phyloP scores from a whole-genome alignment of 805 yeast species.

The Lachancea nothofagi region DNA sequence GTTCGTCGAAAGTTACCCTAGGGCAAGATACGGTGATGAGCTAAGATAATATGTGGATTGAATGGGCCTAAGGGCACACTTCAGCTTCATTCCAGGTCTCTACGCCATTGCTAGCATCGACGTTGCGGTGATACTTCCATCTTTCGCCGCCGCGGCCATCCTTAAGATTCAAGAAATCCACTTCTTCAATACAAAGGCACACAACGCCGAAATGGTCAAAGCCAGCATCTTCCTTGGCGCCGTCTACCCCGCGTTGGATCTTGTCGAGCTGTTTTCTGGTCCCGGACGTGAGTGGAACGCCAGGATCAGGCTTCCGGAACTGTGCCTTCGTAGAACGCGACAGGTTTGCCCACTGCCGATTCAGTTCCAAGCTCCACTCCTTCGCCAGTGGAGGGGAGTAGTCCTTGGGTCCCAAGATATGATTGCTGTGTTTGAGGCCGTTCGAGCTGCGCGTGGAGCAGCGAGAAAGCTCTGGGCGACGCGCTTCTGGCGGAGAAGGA shows the following conservation, averaged over 20 bases:
- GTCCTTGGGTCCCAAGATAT: constrained; percentile 12
- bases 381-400: constrained; percentile 44
- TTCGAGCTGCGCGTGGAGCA: constrained; percentile 6
- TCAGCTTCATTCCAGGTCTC: constrained; percentile 74
- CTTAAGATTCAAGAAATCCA: constrained; percentile 60
- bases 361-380: constrained; percentile 66
- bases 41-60: neutral
- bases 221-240: constrained; percentile 57
- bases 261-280: constrained; percentile 58
- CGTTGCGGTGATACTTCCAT: constrained; percentile 19
- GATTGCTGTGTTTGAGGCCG: constrained; percentile 1
- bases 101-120: constrained; percentile 41
- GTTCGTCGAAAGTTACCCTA: constrained; percentile 2
- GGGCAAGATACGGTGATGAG: neutral
- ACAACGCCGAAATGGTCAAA: constrained; percentile 63
- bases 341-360: constrained; percentile 56
- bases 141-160: constrained; percentile 37
- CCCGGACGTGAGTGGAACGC: constrained; percentile 49
- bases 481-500: neutral
- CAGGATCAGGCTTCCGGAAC: constrained; percentile 71
- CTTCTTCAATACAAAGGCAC: constrained; percentile 62
- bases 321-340: constrained; percentile 56
- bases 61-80: constrained; percentile 56
- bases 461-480: constrained; percentile 6
- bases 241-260: constrained; percentile 78